Percentiles rank a stretch among this genome's conserved stretches.
Evolutionary conservation across 164 flowering plant species (phyloP).

Genomic region (Macadamia integrifolia): DNA sequence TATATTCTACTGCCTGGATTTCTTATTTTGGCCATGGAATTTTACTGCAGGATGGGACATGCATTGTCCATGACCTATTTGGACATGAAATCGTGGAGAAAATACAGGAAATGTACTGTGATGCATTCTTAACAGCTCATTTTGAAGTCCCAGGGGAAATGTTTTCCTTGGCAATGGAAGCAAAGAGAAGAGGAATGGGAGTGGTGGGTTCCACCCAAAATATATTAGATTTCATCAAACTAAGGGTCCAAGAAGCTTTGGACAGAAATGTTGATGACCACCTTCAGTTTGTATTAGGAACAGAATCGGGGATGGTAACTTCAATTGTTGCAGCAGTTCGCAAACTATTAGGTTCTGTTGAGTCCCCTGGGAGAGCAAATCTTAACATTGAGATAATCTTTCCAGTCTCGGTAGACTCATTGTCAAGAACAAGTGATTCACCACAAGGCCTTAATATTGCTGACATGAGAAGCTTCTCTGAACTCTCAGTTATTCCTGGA

Average conservation of each 20-base stretch:
- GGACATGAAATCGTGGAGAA: constrained; percentile 86
- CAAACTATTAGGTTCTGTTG: constrained; percentile 38
- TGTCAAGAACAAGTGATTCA: constrained; percentile 46
- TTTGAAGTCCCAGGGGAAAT: constrained; percentile 99
- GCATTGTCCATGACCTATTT: constrained; percentile 95
- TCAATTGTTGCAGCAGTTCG: constrained; percentile 84
- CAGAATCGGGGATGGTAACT: constrained; percentile 98
- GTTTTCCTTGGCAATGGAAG: constrained; percentile 97
- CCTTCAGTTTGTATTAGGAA: constrained; percentile 93
- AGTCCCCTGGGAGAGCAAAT: constrained; percentile 34
- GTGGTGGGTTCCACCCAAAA: constrained; percentile 99
- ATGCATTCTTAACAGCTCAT: constrained; percentile 93
- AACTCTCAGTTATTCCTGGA: constrained; percentile 76
- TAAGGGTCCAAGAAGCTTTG: constrained; percentile 73
- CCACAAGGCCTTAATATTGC: constrained; percentile 24
- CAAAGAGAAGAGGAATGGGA: constrained; percentile 96
- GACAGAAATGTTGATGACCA: constrained; percentile 74
- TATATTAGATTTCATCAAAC: constrained; percentile 85
- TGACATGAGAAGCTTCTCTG: constrained; percentile 30
- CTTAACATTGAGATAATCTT: constrained; percentile 82
- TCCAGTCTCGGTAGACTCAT: constrained; percentile 93
- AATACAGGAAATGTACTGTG: constrained; percentile 83
- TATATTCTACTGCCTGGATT: neutral
- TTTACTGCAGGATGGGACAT: constrained; percentile 72
- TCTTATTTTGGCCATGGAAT: constrained; percentile 2